Base-by-base conservation (phyloP, 768 basidiomycete genomes). In the Xerocomus brunneocitrinus region DNA sequence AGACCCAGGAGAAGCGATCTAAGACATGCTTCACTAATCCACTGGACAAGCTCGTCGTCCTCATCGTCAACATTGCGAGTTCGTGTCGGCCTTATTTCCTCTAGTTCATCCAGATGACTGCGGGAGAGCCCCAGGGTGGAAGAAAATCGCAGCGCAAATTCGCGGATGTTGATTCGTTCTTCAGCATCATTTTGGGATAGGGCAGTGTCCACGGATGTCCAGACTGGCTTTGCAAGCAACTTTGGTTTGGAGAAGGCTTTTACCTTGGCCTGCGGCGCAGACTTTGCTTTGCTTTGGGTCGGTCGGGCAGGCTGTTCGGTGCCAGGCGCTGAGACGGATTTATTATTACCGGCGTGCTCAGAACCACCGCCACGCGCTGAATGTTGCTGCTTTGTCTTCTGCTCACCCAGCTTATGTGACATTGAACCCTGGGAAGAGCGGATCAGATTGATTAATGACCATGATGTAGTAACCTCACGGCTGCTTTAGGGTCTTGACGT, bases 131-230 rank as follows among this genome's bases (percentile, higher is more conserved):
- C 79, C 58, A 84, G 66, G 14, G 80, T 51, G 28, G 74, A 71
- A 1, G 74, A 72, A 57, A 91, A 91, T 32, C 89, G 78, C 44
- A 87, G 63, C 10, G 80, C 63, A 64, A 90, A 92, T 67, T 91
- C 89, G 52, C 89, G 82, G 40, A 91, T 84, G 58, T 81, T 73
- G 44, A 91, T 78, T 9, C 89, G 82, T 27, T 77, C 74, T 56
- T 86, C 76, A 1, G 77, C 81, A 38, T 80, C 78, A 1, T 72
- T 62, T 36, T 73, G 69, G 5, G 73, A 68, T 13, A 86, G 69
- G 30, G 58, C 60, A 12, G 75, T 72, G 1, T 72, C 72, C 6
- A 87, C 63, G 6, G 64, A 61, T 5, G 71, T 78, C 89, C 89
- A 91, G 44, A 53, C 69, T 68, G 38, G 84, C 71, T 52, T 69